A percentile compares a stretch with the other conserved stretches of the same genome.
phyloP scores from a whole-genome alignment of 768 basidiomycete genomes.

The Cystobasidium tubakii region DNA sequence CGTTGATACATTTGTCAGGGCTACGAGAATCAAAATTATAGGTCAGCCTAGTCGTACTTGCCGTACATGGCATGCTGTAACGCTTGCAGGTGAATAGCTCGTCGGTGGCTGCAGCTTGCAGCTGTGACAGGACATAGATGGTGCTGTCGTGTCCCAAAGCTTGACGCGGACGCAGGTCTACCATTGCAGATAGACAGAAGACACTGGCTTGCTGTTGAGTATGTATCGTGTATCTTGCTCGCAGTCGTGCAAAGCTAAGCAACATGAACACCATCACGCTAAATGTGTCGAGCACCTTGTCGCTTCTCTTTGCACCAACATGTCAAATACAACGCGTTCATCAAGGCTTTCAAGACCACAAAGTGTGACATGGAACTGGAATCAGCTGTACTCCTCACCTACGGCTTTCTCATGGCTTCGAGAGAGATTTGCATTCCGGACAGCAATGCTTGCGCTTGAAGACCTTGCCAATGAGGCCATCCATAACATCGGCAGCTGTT shows the following conservation, averaged over 20 bases:
- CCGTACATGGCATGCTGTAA: neutral
- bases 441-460: too few relatives aligned
- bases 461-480: too few relatives aligned
- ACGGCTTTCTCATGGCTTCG: too few relatives aligned
- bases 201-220: neutral
- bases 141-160: constrained; percentile 19
- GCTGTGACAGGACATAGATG: constrained; percentile 30
- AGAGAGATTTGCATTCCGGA: too few relatives aligned
- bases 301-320: neutral
- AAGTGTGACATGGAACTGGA: too few relatives aligned
- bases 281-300: neutral
- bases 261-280: neutral
- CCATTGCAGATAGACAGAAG: neutral
- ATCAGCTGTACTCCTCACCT: too few relatives aligned
- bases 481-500: too few relatives aligned
- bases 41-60: neutral
- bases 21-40: neutral
- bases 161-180: neutral
- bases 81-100: neutral
- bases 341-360: too few relatives aligned
- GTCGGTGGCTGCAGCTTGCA: constrained; percentile 1
- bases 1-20: neutral
- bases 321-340: neutral
- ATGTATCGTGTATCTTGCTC: neutral
- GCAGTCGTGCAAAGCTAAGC: neutral